A percentile compares a stretch with the other conserved stretches of the same genome.
These are phyloP conservation scores for Penicillium sp. DNA, from an alignment of 2,329 filamentous ascomycete genomes.

Conservation along the genomic window DNA sequence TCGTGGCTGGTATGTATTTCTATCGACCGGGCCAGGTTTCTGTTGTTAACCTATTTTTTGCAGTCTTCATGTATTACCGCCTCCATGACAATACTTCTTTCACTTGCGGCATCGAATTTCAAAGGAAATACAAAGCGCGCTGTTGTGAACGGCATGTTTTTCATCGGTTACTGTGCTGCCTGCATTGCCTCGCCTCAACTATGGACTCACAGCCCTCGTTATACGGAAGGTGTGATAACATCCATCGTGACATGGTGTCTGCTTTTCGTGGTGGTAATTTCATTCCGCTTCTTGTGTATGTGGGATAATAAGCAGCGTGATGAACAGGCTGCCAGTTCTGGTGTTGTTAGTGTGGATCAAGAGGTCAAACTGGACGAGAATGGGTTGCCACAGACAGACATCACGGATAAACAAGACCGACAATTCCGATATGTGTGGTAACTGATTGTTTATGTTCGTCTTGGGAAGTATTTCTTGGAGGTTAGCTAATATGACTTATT, in stretches of 20 bases:
- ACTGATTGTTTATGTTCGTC: not conserved
- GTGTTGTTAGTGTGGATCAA: not conserved
- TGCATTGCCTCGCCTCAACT: conserved; percentile 52
- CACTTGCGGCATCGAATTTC: conserved; percentile 50
- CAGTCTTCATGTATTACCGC: conserved; percentile 47
- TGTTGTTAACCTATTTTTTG: not conserved
- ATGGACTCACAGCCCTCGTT: conserved; percentile 47
- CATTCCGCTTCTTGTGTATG: conserved; percentile 16
- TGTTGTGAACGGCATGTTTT: conserved; percentile 51
- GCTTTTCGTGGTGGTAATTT: conserved; percentile 14
- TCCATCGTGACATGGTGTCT: conserved; percentile 30
- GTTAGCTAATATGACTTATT: not conserved
- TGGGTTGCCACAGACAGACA: conserved; percentile 12
- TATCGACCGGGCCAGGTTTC: not conserved
- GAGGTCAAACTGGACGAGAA: conserved; percentile 16
- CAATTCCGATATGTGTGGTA: conserved; percentile 15
- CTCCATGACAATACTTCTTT: conserved; percentile 46
- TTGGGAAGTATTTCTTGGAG: not conserved
- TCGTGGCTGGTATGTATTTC: conserved; percentile 46
- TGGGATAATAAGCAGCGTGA: conserved; percentile 17
- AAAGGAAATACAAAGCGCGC: conserved; percentile 55
- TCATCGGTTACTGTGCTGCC: conserved; percentile 52
- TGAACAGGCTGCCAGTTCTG: conserved; percentile 4
- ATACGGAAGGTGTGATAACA: conserved; percentile 50
- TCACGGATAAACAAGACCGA: conserved; percentile 17